These are phyloP conservation scores for Pseudogymnoascus sp. DNA, from an alignment of 2,329 filamentous ascomycete species.

Conservation along the genomic window DNA sequence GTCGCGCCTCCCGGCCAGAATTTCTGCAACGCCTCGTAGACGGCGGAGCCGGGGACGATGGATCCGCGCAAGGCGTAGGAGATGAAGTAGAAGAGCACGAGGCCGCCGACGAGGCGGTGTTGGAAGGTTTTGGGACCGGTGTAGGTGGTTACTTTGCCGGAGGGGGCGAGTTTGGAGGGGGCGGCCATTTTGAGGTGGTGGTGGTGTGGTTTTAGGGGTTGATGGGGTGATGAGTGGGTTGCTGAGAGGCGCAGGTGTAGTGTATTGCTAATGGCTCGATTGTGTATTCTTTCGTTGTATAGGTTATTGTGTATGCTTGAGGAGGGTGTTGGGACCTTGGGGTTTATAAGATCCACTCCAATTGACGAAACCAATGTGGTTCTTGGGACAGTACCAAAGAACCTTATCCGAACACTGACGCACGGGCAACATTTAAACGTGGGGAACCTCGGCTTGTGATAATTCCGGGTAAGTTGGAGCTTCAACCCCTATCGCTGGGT, in stretches of 20 bases:
- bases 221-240: background rate
- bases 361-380: background rate
- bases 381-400: background rate
- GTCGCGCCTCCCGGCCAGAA: background rate
- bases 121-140: background rate
- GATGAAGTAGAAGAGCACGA: slow-evolving; percentile 3
- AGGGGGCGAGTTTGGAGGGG: background rate
- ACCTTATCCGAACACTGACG: background rate
- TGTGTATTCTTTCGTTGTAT: background rate
- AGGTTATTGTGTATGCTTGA: background rate
- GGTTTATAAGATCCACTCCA: slow-evolving; percentile 6
- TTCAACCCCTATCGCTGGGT: background rate
- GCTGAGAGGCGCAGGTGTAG: background rate
- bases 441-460: slow-evolving; percentile 7
- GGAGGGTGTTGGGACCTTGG: slow-evolving; percentile 1
- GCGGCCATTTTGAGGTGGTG: background rate
- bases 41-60: background rate
- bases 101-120: background rate
- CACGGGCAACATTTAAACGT: background rate
- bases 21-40: background rate
- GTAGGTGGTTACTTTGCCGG: slow-evolving; percentile 1
- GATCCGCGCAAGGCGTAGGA: background rate
- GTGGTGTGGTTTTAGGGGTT: background rate
- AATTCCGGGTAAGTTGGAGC: background rate
- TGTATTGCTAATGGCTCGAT: background rate